Percentiles rank a stretch among this genome's conserved stretches.
phyloP scores from a whole-genome alignment of 305 asterid genomes.

The Solanum aculeatissimum region DNA sequence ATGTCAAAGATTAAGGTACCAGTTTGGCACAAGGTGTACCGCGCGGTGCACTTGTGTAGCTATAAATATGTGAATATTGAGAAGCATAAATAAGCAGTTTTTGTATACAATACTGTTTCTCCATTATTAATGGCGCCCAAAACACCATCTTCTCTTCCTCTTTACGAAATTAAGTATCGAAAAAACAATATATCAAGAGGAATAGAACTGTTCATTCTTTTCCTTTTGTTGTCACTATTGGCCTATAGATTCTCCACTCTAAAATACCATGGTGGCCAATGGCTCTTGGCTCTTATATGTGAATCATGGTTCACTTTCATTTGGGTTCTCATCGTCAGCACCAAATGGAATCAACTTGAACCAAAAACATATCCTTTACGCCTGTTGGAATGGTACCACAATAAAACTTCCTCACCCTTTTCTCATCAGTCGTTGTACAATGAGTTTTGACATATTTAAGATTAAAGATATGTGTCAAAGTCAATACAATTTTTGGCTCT shows the following conservation, averaged over 20 bases:
- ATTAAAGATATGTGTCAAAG: no score
- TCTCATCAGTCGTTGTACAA: fast-evolving
- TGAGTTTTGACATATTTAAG: background rate
- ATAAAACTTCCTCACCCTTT: background rate
- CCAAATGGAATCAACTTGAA: slow-evolving; percentile 18
- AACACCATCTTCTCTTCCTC: slow-evolving; percentile 2
- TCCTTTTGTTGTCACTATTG: slow-evolving; percentile 17
- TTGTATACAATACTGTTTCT: background rate
- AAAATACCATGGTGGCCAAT: slow-evolving; percentile 1
- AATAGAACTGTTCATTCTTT: slow-evolving; percentile 19
- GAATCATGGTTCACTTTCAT: slow-evolving; percentile 29
- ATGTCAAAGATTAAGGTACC: no score
- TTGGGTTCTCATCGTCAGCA: slow-evolving; percentile 16
- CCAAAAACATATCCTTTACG: slow-evolving; percentile 12
- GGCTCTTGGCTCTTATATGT: slow-evolving; percentile 22
- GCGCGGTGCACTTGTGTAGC: no score
- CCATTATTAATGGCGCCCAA: background rate
- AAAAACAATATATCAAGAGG: slow-evolving; percentile 8
- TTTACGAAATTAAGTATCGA: slow-evolving; percentile 1
- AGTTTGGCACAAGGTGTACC: no score
- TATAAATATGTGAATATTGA: background rate
- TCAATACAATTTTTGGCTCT: no score
- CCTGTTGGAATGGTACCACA: slow-evolving; percentile 13
- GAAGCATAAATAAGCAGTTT: background rate
- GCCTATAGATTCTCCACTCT: slow-evolving; percentile 11